phyloP scores from a whole-genome alignment of 192 early-diverging fungal species.

The Podila minutissima region DNA sequence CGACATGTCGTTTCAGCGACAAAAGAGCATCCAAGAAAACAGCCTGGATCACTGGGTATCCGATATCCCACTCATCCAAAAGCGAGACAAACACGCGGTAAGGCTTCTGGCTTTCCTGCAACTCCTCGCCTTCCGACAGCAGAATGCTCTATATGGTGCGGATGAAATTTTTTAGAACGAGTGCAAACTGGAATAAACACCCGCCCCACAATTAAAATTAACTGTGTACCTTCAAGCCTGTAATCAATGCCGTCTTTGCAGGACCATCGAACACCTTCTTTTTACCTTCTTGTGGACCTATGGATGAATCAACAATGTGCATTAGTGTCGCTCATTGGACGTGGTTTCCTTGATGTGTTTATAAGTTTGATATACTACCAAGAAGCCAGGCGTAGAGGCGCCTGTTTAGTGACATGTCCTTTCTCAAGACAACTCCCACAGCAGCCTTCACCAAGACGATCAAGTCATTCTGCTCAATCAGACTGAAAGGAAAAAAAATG shows the following conservation, averaged over 20 bases:
- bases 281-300: constrained; percentile 55
- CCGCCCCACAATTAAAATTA: too few species aligned
- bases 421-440: constrained; percentile 81
- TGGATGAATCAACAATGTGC: background rate
- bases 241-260: constrained; percentile 60
- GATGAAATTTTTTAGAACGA: too few species aligned
- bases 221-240: constrained; percentile 60
- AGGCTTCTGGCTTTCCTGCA: constrained; percentile 66
- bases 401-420: constrained; percentile 95
- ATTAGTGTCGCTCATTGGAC: background rate
- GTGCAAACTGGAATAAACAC: too few species aligned
- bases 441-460: constrained; percentile 77
- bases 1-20: constrained; percentile 68
- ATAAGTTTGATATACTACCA: constrained; percentile 45
- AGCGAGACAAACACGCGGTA: constrained; percentile 88
- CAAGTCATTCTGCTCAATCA: constrained; percentile 74
- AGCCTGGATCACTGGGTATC: constrained; percentile 75
- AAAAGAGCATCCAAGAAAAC: constrained; percentile 78
- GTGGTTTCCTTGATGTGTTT: background rate
- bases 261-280: constrained; percentile 59
- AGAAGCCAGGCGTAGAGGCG: constrained; percentile 93
- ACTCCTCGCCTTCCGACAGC: constrained; percentile 39
- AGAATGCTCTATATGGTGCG: constrained; percentile 28
- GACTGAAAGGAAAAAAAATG: constrained; percentile 18
- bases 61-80: constrained; percentile 86